Evolutionary conservation across 805 yeast genomes (phyloP), one percentile per base, ranked within the genome.

Genomic region (Pichia exigua): DNA sequence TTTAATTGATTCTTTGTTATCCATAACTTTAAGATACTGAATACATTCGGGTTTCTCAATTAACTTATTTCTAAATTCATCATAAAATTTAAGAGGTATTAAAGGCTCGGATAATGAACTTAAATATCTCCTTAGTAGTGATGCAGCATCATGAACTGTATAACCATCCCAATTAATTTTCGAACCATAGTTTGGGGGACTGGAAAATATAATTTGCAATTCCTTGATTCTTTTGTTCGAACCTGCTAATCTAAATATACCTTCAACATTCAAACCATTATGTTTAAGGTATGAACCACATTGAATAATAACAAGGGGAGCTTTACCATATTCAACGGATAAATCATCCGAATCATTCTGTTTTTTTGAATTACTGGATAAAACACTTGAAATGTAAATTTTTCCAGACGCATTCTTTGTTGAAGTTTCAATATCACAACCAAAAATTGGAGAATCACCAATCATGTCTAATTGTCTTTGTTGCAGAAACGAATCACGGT

Each of bases 91-190:
- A 38, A 88, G 71, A 1, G 98, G 97, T 21, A 94, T 82, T 51
- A 94, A 74, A 0, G 98, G 98, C 62, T 94, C 98, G 1, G 96
- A 95, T 51, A 94, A 75, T 44, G 89, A 83, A 62, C 90, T 89
- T 55, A 94, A 74, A 65, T 79, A 94, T 51, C 99, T 74, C 64
- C 98, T 77, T 52, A 94, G 77, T 22, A 94, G 74, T 20, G 94
- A 87, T 2, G 98, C 96, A 1, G 97, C 97, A 67, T 94, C 99
- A 69, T 94, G 99, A 13, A 92, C 97, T 0, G 90, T 88, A 69
- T 81, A 94, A 0, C 95, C 92, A 46, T 87, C 90, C 99, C 98
- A 94, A 58, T 78, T 79, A 44, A 91, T 76, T 58, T 85, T 85
- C 47, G 89, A 79, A 18, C 99, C 99, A 65, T 85, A 94, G 54